These are phyloP conservation scores for Neonectria hederae DNA, from an alignment of 2,329 filamentous ascomycete species.

Conservation along the genomic window DNA sequence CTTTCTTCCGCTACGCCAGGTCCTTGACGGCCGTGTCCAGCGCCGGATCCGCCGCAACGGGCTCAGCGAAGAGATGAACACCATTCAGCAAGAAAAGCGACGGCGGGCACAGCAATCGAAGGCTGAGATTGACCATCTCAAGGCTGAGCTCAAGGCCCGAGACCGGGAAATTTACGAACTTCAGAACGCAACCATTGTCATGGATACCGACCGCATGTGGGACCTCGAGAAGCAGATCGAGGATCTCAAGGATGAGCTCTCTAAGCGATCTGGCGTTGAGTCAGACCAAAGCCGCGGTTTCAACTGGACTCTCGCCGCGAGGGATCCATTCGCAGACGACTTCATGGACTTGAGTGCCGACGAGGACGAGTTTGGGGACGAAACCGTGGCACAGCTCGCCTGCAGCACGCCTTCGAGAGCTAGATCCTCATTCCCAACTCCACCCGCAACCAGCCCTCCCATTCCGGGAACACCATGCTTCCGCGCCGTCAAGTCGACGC, in stretches of 20 bases:
- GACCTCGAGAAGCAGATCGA: slow-evolving; percentile 53
- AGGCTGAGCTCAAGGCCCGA: slow-evolving; percentile 57
- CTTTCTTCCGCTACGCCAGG: slow-evolving; percentile 60
- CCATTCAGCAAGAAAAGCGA: slow-evolving; percentile 58
- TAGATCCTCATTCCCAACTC: slow-evolving; percentile 62
- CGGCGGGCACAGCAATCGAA: slow-evolving; percentile 50
- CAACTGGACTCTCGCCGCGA: slow-evolving; percentile 62
- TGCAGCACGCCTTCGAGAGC: slow-evolving; percentile 61
- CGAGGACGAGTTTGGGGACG: slow-evolving; percentile 58
- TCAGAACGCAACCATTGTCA: slow-evolving; percentile 58
- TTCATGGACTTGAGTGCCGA: slow-evolving; percentile 53
- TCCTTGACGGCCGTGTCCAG: slow-evolving; percentile 66
- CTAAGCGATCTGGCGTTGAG: slow-evolving; percentile 31
- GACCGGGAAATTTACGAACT: slow-evolving; percentile 64
- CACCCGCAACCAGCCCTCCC: slow-evolving; percentile 63
- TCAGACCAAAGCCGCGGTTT: slow-evolving; percentile 44
- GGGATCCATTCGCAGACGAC: slow-evolving; percentile 57
- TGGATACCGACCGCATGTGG: slow-evolving; percentile 59
- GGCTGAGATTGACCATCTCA: slow-evolving; percentile 60
- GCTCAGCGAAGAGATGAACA: slow-evolving; percentile 67
- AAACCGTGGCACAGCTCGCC: slow-evolving; percentile 59
- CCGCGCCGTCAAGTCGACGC: slow-evolving; percentile 16
- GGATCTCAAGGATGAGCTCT: slow-evolving; percentile 48
- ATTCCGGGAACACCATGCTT: slow-evolving; percentile 52
- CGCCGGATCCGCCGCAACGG: slow-evolving; percentile 65